Evolutionary conservation across 2,329 filamentous ascomycete genomes (phyloP), one percentile per base, ranked within the genome.

Genomic region (Epichloe glyceriae): DNA sequence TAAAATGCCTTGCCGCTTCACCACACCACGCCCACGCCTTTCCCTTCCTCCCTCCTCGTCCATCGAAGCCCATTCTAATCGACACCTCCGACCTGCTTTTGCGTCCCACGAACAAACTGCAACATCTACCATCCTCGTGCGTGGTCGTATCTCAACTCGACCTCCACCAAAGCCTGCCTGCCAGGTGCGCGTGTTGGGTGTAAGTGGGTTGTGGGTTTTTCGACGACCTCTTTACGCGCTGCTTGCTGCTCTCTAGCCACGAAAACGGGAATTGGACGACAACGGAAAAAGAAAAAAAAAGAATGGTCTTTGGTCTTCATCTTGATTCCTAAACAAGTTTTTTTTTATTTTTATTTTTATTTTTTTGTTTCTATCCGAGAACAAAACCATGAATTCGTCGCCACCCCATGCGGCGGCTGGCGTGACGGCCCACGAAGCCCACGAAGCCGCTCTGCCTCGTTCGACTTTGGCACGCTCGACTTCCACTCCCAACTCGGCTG

Each of bases 301-400:
- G 40, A 17, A 52, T 46, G 26, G n/a, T 38, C 17, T 20, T 40
- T 26, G 47, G 42, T 22, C n/a, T 17, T 44, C 12, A 14, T 40
- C 11, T 19, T 22, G 10, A 17, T 47, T 11, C 30, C 26, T 41
- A 37, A 33, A 22, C 34, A 37, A 26, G 15, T 3, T 17, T 39
- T 46, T 8, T 15, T 30, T 11, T 5, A 30, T 30, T 5, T 8
- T 34, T 15, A 19, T 34, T 20, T 12, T 22, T 26, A 7, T 26
- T 1, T 1, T 8, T 8, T 26, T 8, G 7, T 19, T n/a, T n/a
- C 12, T 6, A 17, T 19, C n/a, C 11, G 8, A 33, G 7, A 35
- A 46, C 26, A 30, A 30, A 19, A 46, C 5, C 54, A 70, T 73
- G 71, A 66, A 72, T 58, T 73, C 70, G 33, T 70, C 70, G 48